Conservation (phyloP, 176 grass and related monocot genomes). For the Zea luxurians region DNA sequence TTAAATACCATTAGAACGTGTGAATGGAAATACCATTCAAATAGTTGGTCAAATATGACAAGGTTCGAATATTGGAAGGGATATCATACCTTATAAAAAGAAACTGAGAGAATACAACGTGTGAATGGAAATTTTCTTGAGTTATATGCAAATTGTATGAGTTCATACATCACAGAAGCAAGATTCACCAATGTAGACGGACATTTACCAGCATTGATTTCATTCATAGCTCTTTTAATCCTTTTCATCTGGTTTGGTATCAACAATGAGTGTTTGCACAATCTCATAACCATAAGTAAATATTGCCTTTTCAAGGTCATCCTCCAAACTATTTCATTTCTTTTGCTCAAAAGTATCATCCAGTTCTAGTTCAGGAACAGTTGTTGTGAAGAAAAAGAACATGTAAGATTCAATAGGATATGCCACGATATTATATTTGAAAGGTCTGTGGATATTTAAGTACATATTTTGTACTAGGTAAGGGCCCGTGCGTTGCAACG, state of each 20-base stretch:
- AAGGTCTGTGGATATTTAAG: neutral
- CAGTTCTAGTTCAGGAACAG: conserved; percentile 40
- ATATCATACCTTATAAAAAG: too few relatives aligned
- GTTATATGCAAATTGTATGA: conserved; percentile 12
- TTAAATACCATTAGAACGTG: too few relatives aligned
- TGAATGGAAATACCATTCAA: too few relatives aligned
- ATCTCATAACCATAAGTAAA: conserved; percentile 52
- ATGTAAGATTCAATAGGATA: conserved; percentile 19
- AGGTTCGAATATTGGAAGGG: too few relatives aligned
- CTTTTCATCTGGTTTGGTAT: conserved; percentile 52
- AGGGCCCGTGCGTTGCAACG: too few relatives aligned
- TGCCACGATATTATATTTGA: neutral
- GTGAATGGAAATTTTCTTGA: neutral
- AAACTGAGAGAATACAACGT: neutral
- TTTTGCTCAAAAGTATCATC: conserved; percentile 52
- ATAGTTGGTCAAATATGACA: too few relatives aligned
- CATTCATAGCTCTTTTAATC: conserved; percentile 53
- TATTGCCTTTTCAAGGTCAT: conserved; percentile 53
- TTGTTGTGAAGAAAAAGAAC: conserved; percentile 29
- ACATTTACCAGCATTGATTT: conserved; percentile 50
- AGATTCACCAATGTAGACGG: conserved; percentile 2
- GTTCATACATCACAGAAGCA: conserved; percentile 4
- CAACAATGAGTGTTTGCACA: conserved; percentile 54
- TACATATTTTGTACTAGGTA: neutral
- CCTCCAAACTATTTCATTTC: conserved; percentile 54